Conservation (phyloP, 208 protist species). For the Leishmania mexicana region DNA sequence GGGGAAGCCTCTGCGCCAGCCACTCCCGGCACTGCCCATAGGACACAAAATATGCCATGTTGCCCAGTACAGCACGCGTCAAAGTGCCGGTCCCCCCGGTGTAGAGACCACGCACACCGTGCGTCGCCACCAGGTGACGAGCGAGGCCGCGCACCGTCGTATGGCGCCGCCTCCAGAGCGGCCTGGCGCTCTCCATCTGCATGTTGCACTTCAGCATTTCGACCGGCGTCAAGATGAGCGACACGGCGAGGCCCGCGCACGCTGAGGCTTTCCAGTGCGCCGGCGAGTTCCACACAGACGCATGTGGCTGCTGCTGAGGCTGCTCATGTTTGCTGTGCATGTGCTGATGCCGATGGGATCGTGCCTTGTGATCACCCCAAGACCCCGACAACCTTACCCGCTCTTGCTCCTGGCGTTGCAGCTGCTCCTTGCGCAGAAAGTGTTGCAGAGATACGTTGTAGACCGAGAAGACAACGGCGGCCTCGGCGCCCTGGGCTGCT, state of each 20-base stretch:
- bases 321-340: neutral
- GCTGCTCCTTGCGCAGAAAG: constrained; percentile 17
- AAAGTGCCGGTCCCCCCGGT: constrained; percentile 60
- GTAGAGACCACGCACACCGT: constrained; percentile 59
- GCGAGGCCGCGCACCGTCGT: constrained; percentile 17
- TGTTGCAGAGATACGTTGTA: constrained; percentile 32
- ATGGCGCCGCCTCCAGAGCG: constrained; percentile 20
- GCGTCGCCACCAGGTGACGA: neutral
- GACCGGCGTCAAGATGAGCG: constrained; percentile 70
- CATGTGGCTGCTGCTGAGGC: neutral
- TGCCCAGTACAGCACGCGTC: constrained; percentile 72
- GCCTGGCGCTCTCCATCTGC: constrained; percentile 41
- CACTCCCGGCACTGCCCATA: constrained; percentile 64
- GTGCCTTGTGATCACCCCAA: neutral
- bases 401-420: constrained; percentile 3
- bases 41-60: constrained; percentile 75
- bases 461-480: constrained; percentile 60
- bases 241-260: constrained; percentile 53
- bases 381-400: neutral
- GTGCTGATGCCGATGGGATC: neutral
- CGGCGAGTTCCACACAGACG: constrained; percentile 22
- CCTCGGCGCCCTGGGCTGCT: constrained; percentile 50
- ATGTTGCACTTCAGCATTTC: constrained; percentile 76
- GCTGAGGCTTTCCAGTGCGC: constrained; percentile 39
- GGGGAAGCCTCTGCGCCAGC: constrained; percentile 24